Base-by-base conservation (phyloP, 768 basidiomycete genomes). In the Leccinum subgranulosum region DNA sequence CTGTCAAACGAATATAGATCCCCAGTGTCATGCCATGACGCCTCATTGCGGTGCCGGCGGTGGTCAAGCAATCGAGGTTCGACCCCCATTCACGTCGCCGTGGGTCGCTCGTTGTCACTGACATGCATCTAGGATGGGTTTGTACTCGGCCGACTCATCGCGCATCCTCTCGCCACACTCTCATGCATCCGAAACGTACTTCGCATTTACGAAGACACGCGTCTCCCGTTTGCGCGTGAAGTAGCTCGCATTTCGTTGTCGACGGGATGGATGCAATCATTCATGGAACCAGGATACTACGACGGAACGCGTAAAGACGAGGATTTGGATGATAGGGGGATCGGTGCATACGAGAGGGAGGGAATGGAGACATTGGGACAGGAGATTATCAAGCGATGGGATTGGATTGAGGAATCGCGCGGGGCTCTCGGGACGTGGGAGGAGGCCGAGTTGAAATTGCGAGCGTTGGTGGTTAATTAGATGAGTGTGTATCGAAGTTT, bases 51-150 rank as follows among this genome's bases (percentile, higher is more conserved):
- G 60, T 46, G 64, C 64, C 9, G 69, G 68, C 9, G 69, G 62
- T 10, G 69, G 62, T 2, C 69, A 69, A 58, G 67, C 69, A n/a
- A 64, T 71, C 4, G 64, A 69, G 15, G 68, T 69, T 23, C 9
- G 46, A 45, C 12, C 6, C 15, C 5, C 2, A 39, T 47, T 33
- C 23, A 36, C 9, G 0, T 23, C 15, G 0, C 1, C 1, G 4
- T 17, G 3, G 6, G 23, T 4, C 14, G 46, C 46, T 47, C 12
- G 7, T 25, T n/a, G 29, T 15, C 31, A 4, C 34, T 43, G 33
- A 47, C 27, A 27, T 14, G 7, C 12, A 4, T 19, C 15, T 21
- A 65, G 64, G 64, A 67, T 21, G 64, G 62, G 6, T 67, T 58
- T 23, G 34, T 67, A 4, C 68, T 66, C 14, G 68, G 65, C 10